Evolutionary conservation across 2,329 filamentous ascomycete genomes (phyloP), one percentile per base, ranked within the genome.

Genomic region (Fusarium sp.): DNA sequence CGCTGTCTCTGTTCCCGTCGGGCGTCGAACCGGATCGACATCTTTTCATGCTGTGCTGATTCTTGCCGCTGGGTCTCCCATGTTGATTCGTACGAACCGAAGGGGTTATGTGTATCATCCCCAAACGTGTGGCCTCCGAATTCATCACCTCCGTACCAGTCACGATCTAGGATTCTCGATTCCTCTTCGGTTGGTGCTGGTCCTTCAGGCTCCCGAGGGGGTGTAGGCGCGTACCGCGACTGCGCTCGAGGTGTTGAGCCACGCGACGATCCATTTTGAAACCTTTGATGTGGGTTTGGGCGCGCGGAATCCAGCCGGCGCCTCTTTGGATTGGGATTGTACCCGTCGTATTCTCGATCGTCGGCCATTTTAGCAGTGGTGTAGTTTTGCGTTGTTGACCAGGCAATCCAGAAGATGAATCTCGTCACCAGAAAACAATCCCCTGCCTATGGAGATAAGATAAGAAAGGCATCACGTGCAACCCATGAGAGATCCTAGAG

Each of bases 141-240:
- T 77, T 97, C 93, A 75, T 96, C 93, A 51, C 92, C 92, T 20
- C 89, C 90, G 75, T 97, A 97, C 94, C 94, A 97, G 79, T 97
- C 94, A 67, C 94, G 89, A 77, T 97, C 94, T 59, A 97, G 83
- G 9, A 90, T 92, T 67, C 87, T 87, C 16, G 89, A 87, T 68
- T 96, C 92, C 66, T 92, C 88, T 38, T 90, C 86, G 33, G 86
- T 84, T 13, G 87, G 84, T 73, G 91, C 89, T 0, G 88, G 85
- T 3, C 85, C 86, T 50, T 91, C 73, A 36, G 64, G 61, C 13
- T 79, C 73, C 62, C 74, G 76, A 44, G 67, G 70, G 46, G 76
- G 78, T 58, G 89, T 81, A 23, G 77, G 75, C 70, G 64, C 83
- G 84, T 80, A 78, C 58, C 72, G 77, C 60, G 79, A 79, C 70